A percentile compares a stretch with the other conserved stretches of the same genome.
These are phyloP conservation scores for Hypoxylon sp. DNA, from an alignment of 2,329 filamentous ascomycete genomes.

Conservation along the genomic window DNA sequence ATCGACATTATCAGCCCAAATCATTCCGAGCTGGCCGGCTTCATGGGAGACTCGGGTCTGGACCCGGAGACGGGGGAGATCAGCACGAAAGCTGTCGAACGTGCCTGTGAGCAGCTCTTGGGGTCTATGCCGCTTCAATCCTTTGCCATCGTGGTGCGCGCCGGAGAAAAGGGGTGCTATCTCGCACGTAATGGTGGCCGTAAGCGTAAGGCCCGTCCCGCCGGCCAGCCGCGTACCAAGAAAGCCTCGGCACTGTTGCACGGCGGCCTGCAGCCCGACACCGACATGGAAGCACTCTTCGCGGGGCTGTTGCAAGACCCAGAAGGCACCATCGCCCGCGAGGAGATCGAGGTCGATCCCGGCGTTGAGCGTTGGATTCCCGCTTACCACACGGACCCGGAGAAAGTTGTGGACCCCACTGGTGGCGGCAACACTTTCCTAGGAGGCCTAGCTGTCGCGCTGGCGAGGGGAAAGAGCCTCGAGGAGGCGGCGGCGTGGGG, in stretches of 20 bases:
- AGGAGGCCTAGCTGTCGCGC: constrained; percentile 68
- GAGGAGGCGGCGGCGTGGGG: constrained; percentile 83
- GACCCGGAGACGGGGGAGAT: constrained; percentile 68
- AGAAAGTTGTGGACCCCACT: constrained; percentile 87
- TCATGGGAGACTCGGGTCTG: constrained; percentile 76
- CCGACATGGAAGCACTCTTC: constrained; percentile 73
- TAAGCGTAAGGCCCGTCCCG: constrained; percentile 55
- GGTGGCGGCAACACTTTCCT: constrained; percentile 95
- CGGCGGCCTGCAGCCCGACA: constrained; percentile 69
- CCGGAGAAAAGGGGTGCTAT: constrained; percentile 79
- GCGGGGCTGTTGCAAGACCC: constrained; percentile 68
- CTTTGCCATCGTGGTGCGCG: constrained; percentile 76
- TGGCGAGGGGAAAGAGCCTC: constrained; percentile 70
- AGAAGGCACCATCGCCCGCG: constrained; percentile 66
- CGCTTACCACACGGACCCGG: constrained; percentile 71
- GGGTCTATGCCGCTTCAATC: constrained; percentile 74
- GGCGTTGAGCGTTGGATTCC: constrained; percentile 81
- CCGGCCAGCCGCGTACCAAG: constrained; percentile 51
- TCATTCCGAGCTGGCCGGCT: constrained; percentile 86
- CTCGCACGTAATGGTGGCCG: constrained; percentile 70
- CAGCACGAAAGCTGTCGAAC: constrained; percentile 66
- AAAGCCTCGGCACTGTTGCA: constrained; percentile 59
- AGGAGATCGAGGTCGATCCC: constrained; percentile 72
- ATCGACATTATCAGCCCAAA: constrained; percentile 82
- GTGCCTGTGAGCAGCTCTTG: constrained; percentile 72